These are phyloP conservation scores for Sporothrix mexicana DNA, from an alignment of 2,329 filamentous ascomycete genomes.

Conservation along the genomic window DNA sequence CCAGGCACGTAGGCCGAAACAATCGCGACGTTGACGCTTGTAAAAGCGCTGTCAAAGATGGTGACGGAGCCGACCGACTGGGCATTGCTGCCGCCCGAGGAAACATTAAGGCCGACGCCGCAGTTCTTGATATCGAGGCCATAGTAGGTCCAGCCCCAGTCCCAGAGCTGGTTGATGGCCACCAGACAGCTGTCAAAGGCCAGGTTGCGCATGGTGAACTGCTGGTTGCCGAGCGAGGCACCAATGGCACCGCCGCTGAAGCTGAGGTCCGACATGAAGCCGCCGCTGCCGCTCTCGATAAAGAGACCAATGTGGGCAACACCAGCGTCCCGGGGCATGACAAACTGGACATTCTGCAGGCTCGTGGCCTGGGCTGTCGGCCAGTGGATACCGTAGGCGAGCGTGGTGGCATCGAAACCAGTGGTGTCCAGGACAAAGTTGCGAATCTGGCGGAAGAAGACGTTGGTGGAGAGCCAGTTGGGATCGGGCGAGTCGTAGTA, in stretches of 20 bases:
- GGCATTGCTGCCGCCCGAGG: conserved; percentile 51
- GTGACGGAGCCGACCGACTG: conserved; percentile 73
- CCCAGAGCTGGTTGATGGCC: conserved; percentile 72
- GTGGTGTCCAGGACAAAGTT: conserved; percentile 64
- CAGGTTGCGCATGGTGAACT: conserved; percentile 72
- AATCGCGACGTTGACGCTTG: conserved; percentile 67
- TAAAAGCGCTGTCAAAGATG: conserved; percentile 72
- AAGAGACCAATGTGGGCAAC: conserved; percentile 63
- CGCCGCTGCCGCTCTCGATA: conserved; percentile 44
- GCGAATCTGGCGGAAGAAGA: conserved; percentile 60
- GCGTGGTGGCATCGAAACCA: conserved; percentile 53
- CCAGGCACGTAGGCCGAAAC: conserved; percentile 61
- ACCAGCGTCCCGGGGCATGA: conserved; percentile 53
- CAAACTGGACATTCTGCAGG: conserved; percentile 64
- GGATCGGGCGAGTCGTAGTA: conserved; percentile 27
- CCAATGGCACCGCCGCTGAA: conserved; percentile 65
- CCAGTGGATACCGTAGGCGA: conserved; percentile 68
- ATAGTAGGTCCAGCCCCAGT: conserved; percentile 75
- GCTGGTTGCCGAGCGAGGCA: conserved; percentile 69
- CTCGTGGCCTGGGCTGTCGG: conserved; percentile 69
- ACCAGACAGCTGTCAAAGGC: conserved; percentile 69
- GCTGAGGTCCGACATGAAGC: conserved; percentile 59
- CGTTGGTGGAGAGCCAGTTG: conserved; percentile 56
- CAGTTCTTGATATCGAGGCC: conserved; percentile 65
- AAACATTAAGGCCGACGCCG: conserved; percentile 65